phyloP scores from a whole-genome alignment of 495 filamentous ascomycete genomes.

The Penicillium daleae region DNA sequence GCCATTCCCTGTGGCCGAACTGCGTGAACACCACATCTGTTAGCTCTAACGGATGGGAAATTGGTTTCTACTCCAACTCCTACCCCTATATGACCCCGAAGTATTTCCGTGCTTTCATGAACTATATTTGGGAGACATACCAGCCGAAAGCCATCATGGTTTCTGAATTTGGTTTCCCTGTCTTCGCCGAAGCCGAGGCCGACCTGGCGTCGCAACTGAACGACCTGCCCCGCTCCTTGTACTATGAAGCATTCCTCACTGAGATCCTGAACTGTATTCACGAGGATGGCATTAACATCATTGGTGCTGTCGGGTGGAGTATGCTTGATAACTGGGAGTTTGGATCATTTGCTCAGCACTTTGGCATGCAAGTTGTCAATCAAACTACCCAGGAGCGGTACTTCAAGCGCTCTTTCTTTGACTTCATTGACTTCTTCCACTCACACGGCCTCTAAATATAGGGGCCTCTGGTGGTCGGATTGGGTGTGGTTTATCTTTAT shows the following conservation, averaged over 20 bases:
- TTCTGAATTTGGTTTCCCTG: not conserved
- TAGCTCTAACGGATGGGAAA: not conserved
- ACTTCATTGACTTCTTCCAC: slow-evolving; percentile 13
- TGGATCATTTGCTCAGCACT: slow-evolving; percentile 4
- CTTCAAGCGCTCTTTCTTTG: slow-evolving; percentile 6
- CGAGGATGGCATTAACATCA: slow-evolving; percentile 7
- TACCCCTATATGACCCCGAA: not conserved
- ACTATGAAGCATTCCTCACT: slow-evolving; percentile 5
- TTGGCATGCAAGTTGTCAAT: slow-evolving; percentile 6
- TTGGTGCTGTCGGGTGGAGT: slow-evolving; percentile 4
- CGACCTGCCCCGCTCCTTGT: slow-evolving; percentile 3
- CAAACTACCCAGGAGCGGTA: slow-evolving; percentile 1
- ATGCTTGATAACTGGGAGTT: slow-evolving; percentile 4
- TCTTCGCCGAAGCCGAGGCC: not conserved
- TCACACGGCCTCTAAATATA: slow-evolving; percentile 4
- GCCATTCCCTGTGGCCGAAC: not conserved
- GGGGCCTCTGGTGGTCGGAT: not conserved
- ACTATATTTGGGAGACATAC: not conserved
- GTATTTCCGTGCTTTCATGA: not conserved
- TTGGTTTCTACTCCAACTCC: not conserved
- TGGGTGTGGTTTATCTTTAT: not conserved
- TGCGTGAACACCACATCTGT: not conserved
- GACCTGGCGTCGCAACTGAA: not conserved
- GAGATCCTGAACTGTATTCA: slow-evolving; percentile 10
- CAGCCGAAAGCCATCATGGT: not conserved